phyloP scores from a whole-genome alignment of 495 filamentous ascomycete genomes.

The Talaromyces wortmannii region DNA sequence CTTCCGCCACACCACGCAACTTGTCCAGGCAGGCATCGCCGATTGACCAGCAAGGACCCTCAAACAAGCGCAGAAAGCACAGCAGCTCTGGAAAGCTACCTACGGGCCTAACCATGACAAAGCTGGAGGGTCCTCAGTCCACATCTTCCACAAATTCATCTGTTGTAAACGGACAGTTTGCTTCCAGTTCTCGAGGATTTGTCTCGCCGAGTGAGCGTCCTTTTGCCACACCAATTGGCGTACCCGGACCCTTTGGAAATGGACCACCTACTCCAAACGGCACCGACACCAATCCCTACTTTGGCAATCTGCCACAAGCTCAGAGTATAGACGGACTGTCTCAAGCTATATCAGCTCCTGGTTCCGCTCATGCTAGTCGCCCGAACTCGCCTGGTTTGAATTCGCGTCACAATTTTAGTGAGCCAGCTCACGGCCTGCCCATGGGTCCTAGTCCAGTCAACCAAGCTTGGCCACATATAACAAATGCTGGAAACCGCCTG shows the following conservation, averaged over 20 bases:
- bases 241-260: conserved; percentile 44
- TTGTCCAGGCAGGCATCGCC: conserved; percentile 71
- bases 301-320: conserved; percentile 35
- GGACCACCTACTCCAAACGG: conserved; percentile 59
- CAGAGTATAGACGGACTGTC: conserved; percentile 52
- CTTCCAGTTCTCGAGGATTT: conserved; percentile 29
- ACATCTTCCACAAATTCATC: conserved; percentile 16
- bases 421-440: conserved; percentile 22
- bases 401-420: conserved; percentile 38
- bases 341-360: conserved; percentile 57
- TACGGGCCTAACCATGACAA: conserved; percentile 71
- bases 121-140: conserved; percentile 50
- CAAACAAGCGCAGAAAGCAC: conserved; percentile 67
- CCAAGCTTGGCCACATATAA: conserved; percentile 35
- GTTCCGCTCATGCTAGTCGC: conserved; percentile 52
- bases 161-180: conserved; percentile 21
- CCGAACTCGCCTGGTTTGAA: conserved; percentile 30
- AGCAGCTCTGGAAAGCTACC: conserved; percentile 63
- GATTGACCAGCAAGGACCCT: conserved; percentile 49
- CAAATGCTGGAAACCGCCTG: conserved; percentile 30
- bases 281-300: conserved; percentile 47
- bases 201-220: conserved; percentile 38
- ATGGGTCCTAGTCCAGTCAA: conserved; percentile 21
- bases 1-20: conserved; percentile 51
- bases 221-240: conserved; percentile 39